phyloP scores from a whole-genome alignment of 2,329 filamentous ascomycete genomes.

The Diaporthe aspalathi region DNA sequence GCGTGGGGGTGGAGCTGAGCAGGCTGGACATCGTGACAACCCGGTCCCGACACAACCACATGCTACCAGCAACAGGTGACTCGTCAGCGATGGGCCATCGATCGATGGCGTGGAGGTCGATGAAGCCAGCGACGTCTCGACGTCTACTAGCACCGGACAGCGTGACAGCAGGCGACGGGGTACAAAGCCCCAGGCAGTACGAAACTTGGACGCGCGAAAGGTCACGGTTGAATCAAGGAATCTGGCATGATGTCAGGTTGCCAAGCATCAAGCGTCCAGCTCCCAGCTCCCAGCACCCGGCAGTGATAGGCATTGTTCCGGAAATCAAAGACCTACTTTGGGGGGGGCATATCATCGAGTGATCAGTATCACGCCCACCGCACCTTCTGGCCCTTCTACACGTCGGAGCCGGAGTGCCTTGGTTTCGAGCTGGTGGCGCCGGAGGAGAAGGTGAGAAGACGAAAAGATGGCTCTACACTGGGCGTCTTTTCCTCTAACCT shows the following conservation, averaged over 20 bases:
- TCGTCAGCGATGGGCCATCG: slow-evolving; percentile 14
- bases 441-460: background rate
- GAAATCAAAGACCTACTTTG: background rate
- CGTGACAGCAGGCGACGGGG: background rate
- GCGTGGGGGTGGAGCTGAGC: slow-evolving; percentile 25
- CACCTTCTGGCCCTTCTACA: background rate
- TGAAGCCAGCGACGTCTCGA: slow-evolving; percentile 21
- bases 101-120: slow-evolving; percentile 15
- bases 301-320: background rate
- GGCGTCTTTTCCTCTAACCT: background rate
- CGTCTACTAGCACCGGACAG: slow-evolving; percentile 1
- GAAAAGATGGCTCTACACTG: too few relatives aligned
- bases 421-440: background rate
- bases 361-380: background rate
- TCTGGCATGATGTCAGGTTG: slow-evolving; percentile 26
- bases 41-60: background rate
- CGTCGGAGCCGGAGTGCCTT: slow-evolving; percentile 25
- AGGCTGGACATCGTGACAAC: slow-evolving; percentile 22
- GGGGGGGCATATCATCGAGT: background rate
- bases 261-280: slow-evolving; percentile 5
- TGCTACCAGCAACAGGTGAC: slow-evolving; percentile 17
- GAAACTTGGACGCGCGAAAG: slow-evolving; percentile 1
- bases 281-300: background rate
- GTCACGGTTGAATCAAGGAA: slow-evolving; percentile 30
- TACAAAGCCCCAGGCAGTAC: background rate